Evolutionary conservation across 1,284 basidiomycete genomes (phyloP).

Genomic region (Exsudoporus floridanus): DNA sequence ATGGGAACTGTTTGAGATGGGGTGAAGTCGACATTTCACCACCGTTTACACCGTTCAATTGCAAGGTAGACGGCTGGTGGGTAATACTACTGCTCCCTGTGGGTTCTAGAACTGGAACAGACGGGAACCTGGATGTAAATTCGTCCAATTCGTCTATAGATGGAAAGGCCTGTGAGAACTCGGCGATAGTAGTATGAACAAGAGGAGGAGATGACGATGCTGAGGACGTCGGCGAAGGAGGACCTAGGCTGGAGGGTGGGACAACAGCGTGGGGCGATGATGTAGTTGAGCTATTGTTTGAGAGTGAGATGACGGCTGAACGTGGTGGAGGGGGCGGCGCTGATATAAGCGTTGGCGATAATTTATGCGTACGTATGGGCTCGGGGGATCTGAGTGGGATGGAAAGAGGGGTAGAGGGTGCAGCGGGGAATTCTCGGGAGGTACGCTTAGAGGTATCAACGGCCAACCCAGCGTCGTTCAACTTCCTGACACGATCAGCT

Average conservation of each 20-base stretch:
- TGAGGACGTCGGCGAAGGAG: conserved; percentile 69
- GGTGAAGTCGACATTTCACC: conserved; percentile 11
- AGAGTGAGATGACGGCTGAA: conserved; percentile 27
- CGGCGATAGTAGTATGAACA: conserved; percentile 43
- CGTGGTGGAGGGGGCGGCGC: conserved; percentile 14
- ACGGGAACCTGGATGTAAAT: conserved; percentile 47
- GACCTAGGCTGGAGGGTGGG: conserved; percentile 64
- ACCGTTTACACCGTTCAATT: conserved; percentile 14
- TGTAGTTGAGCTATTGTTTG: conserved; percentile 29
- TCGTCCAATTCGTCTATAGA: conserved; percentile 75
- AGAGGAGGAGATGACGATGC: conserved; percentile 50
- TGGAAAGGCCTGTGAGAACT: conserved; percentile 65
- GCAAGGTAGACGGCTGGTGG: conserved; percentile 14
- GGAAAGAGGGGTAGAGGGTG: conserved; percentile 37
- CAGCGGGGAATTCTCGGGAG: conserved; percentile 47
- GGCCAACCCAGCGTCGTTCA: conserved; percentile 63
- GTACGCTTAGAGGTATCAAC: conserved; percentile 53
- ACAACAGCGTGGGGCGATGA: conserved; percentile 57
- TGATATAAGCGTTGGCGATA: conserved; percentile 22
- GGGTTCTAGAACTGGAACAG: conserved; percentile 44
- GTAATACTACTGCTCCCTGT: conserved; percentile 38
- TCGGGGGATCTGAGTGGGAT: conserved; percentile 37
- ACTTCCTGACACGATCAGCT: conserved; percentile 68
- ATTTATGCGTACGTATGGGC: conserved; percentile 21
- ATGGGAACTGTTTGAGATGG: conserved; percentile 43